Evolutionary conservation across 108 stramenopile genomes (phyloP), one percentile per base, ranked within the genome.

Genomic region (Chaetoceros tenuissimus): DNA sequence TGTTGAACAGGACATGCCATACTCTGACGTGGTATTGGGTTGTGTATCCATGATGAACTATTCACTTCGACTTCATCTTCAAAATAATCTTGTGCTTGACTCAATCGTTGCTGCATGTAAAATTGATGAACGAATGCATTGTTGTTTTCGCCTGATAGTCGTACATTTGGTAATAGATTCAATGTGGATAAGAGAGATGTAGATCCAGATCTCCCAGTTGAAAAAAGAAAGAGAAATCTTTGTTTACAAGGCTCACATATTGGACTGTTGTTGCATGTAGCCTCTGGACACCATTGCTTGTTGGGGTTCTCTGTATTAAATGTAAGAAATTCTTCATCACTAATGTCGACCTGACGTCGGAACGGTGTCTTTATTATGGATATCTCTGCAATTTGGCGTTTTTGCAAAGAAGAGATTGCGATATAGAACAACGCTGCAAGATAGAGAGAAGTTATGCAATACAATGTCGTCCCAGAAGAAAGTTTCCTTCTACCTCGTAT

Each of bases 271-370:
- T 29, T 26, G 22, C 64, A 66, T 1, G 5, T 21, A 16, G 64
- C 64, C 28, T 7, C 26, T 24, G 64, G 64, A 24, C 64, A 66
- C 64, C 64, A 66, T 21, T 8, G 27, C 13, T 5, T 3, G 27
- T 54, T 40, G 5, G 34, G 34, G 13, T 40, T 40, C 34, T 5
- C 13, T 13, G 5, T 40, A 13, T 40, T 40, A 40, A 40, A 40
- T 5, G 34, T 5, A n/a, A n/a, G n/a, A n/a, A n/a, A n/a, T n/a
- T n/a, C n/a, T n/a, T n/a, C n/a, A n/a, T n/a, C n/a, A n/a, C n/a
- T n/a, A n/a, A n/a, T n/a, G n/a, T n/a, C n/a, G n/a, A n/a, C n/a
- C n/a, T n/a, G n/a, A n/a, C n/a, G n/a, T n/a, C n/a, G n/a, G n/a
- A n/a, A n/a, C n/a, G n/a, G n/a, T n/a, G n/a, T n/a, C n/a, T n/a